Evolutionary conservation across 768 basidiomycete species (phyloP), one percentile per base, ranked within the genome.

Genomic region (Tylopilus sp.): DNA sequence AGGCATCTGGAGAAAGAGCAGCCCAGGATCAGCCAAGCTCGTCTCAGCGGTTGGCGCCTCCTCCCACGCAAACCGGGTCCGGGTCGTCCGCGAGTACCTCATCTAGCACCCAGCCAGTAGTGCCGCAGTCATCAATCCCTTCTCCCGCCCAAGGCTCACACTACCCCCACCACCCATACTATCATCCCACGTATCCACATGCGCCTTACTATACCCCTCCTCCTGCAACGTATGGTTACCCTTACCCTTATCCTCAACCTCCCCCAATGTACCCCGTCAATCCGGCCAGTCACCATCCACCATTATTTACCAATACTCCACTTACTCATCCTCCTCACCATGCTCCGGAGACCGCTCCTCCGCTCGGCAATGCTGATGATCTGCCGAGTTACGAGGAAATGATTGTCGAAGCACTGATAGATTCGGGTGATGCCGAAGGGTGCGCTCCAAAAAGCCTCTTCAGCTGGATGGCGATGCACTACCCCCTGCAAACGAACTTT

Each of bases 341-440:
- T 39, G 52, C 70, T 20, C 58, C 68, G 15, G 69, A 69, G 39
- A 60, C 56, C 1, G 58, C 56, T 30, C 54, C 65, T 31, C 53
- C 65, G 2, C 57, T 54, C 18, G 61, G 44, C 31, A 57, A 49
- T 23, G 48, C 66, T 0, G 78, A 77, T n/a, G 80, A 90, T 58
- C 74, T 93, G 44, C 91, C 91, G 7, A 88, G 86, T 56, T 94
- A 94, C 51, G 91, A 94, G 62, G 91, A 93, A 55, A 94, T 94
- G 91, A 88, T 93, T 17, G 87, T 86, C 11, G 86, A 88, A 62
- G 90, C 89, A 1, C 71, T 94, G 22, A 69, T 73, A 13, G 86
- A 85, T 49, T 76, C 79, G 39, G 73, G 70, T 7, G 88, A 90
- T 51, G 74, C 82, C 1, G 87, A 93, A 41, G 91, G 91, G 17